Evolutionary conservation across 352 stramenopile genomes (phyloP).

Genomic region (Pythium diclinum): DNA sequence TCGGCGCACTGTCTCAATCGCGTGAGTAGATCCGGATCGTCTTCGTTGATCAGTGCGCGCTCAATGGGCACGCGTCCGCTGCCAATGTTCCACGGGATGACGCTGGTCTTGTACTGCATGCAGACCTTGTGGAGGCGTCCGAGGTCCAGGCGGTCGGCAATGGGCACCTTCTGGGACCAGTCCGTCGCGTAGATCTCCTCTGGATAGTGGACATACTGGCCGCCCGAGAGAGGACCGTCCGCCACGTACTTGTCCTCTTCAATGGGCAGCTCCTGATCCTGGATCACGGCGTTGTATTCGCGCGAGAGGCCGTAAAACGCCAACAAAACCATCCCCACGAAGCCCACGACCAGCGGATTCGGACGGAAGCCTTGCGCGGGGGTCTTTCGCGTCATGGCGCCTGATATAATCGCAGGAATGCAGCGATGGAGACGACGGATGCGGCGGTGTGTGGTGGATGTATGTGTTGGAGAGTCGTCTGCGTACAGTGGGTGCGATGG

Average conservation of each 20-base stretch:
- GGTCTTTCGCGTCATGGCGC: not conserved
- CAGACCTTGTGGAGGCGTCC: constrained; percentile 51
- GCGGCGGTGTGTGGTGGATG: no score
- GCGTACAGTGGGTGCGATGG: no score
- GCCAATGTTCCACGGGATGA: constrained; percentile 48
- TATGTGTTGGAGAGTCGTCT: no score
- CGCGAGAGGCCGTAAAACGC: constrained; percentile 13
- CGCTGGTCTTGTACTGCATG: constrained; percentile 36
- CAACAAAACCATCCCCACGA: constrained; percentile 7
- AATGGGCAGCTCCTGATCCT: not conserved
- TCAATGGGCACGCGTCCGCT: constrained; percentile 16
- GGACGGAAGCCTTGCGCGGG: not conserved
- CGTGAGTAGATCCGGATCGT: constrained; percentile 40
- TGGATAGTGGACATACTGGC: constrained; percentile 23
- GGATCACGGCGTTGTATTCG: constrained; percentile 5
- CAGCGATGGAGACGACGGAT: not conserved
- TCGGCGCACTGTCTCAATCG: constrained; percentile 49
- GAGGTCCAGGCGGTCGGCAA: constrained; percentile 40
- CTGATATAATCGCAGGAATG: not conserved
- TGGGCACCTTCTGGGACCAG: constrained; percentile 12
- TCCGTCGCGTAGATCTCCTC: constrained; percentile 15
- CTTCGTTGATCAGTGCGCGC: constrained; percentile 31
- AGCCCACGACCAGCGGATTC: constrained; percentile 12
- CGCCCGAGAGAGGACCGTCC: constrained; percentile 13
- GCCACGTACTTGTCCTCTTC: constrained; percentile 9